phyloP scores from a whole-genome alignment of 257 asterid species.

The Gentiana macrophylla region DNA sequence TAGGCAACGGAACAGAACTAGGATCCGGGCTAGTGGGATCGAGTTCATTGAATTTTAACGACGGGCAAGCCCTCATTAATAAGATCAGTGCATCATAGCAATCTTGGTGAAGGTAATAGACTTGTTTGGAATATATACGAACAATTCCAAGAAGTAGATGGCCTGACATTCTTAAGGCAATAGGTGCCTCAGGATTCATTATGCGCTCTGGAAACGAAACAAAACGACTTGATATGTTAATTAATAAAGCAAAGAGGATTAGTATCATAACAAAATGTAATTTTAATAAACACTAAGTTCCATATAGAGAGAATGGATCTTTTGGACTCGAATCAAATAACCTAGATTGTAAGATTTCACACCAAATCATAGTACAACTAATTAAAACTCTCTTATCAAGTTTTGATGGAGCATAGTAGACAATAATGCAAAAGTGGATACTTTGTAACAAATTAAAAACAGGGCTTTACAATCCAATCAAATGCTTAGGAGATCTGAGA shows the following conservation, averaged over 20 bases:
- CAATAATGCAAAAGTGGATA: too few species aligned
- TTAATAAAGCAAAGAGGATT: slow-evolving; percentile 2
- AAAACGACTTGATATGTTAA: background rate
- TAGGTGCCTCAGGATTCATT: slow-evolving; percentile 70
- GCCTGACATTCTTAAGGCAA: slow-evolving; percentile 86
- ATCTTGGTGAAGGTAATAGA: slow-evolving; percentile 67
- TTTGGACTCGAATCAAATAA: too few species aligned
- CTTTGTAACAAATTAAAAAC: background rate
- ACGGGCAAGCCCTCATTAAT: slow-evolving; percentile 33
- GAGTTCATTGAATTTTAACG: slow-evolving; percentile 46
- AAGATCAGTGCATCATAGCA: slow-evolving; percentile 35
- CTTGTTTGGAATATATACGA: slow-evolving; percentile 79
- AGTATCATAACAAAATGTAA: background rate
- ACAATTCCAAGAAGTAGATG: slow-evolving; percentile 96
- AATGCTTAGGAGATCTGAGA: too few species aligned
- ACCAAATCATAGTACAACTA: too few species aligned
- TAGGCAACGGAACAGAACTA: slow-evolving; percentile 60
- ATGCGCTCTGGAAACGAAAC: slow-evolving; percentile 45
- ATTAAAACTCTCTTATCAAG: too few species aligned
- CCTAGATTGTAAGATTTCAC: too few species aligned
- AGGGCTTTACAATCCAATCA: too few species aligned
- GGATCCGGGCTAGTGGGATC: slow-evolving; percentile 59
- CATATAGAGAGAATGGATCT: background rate
- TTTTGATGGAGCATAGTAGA: too few species aligned
- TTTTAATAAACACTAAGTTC: too few species aligned